These are phyloP conservation scores for Trichophyton rubrum DNA, from an alignment of 2,329 filamentous ascomycete genomes.

Conservation along the genomic window DNA sequence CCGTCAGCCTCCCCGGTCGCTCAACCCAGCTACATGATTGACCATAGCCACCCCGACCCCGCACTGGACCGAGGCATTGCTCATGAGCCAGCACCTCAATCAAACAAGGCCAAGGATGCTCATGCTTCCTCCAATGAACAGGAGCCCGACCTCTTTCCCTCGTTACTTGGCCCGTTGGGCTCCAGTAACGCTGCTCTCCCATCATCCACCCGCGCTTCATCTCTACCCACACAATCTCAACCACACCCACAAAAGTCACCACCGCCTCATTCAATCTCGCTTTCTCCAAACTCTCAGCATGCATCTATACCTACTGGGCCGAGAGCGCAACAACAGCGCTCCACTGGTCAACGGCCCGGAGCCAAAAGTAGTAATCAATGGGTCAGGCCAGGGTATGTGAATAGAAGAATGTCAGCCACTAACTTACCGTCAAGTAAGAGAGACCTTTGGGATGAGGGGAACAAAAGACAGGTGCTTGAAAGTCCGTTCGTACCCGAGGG, in stretches of 20 bases:
- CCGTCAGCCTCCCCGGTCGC: constrained; percentile 11
- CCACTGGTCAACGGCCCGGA: constrained; percentile 19
- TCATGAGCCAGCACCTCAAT: not conserved
- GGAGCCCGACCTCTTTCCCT: not conserved
- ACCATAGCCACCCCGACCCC: constrained; percentile 10
- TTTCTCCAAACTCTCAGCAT: constrained; percentile 25
- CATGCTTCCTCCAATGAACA: not conserved
- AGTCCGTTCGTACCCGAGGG: not conserved
- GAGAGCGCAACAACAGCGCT: constrained; percentile 26
- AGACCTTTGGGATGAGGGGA: constrained; percentile 14
- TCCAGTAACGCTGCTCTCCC: not conserved
- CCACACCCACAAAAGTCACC: constrained; percentile 16
- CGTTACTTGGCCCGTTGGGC: not conserved
- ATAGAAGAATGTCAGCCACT: constrained; percentile 9
- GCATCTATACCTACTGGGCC: constrained; percentile 31
- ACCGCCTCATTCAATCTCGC: constrained; percentile 12
- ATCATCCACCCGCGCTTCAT: not conserved
- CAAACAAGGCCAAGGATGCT: not conserved
- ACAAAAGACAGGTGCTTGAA: not conserved
- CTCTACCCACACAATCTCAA: not conserved
- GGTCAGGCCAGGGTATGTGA: constrained; percentile 26
- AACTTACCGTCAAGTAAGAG: constrained; percentile 19
- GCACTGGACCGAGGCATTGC: not conserved
- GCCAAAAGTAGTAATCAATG: constrained; percentile 29
- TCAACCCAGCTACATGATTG: constrained; percentile 17